Evolutionary conservation across 1,284 basidiomycete genomes (phyloP).

Genomic region (Leccinum cinnamomeum): DNA sequence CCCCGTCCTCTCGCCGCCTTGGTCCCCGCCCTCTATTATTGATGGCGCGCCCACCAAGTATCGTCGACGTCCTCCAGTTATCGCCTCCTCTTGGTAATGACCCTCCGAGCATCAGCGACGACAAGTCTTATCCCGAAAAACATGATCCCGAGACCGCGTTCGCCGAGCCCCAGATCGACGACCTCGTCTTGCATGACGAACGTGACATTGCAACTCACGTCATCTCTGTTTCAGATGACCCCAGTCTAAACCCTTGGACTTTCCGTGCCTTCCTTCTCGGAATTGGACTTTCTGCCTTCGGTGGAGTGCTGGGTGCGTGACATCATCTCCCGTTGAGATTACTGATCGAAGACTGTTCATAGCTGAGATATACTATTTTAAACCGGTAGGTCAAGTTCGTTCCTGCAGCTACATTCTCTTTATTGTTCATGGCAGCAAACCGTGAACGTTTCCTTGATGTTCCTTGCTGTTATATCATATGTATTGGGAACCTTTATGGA

Average conservation of each 20-base stretch:
- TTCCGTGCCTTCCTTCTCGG: conserved; percentile 58
- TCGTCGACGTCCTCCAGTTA: conserved; percentile 9
- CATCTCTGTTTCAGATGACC: conserved; percentile 55
- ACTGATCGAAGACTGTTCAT: conserved; percentile 6
- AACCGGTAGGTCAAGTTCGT: conserved; percentile 39
- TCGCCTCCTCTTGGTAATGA: not conserved
- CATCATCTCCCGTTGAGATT: not conserved
- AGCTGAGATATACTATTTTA: conserved; percentile 62
- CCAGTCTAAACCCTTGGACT: conserved; percentile 54
- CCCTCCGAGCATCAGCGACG: conserved; percentile 26
- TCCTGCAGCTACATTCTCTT: not conserved
- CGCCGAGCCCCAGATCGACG: conserved; percentile 20
- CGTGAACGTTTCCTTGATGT: conserved; percentile 48
- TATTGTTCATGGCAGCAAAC: conserved; percentile 38
- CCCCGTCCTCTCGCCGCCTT: not conserved
- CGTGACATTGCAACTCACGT: conserved; percentile 53
- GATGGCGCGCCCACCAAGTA: conserved; percentile 15
- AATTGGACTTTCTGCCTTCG: conserved; percentile 58
- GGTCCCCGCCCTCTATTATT: not conserved
- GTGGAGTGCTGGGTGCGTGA: conserved; percentile 46
- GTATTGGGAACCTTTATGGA: conserved; percentile 44
- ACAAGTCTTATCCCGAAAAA: conserved; percentile 35
- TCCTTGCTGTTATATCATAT: conserved; percentile 52
- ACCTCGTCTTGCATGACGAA: conserved; percentile 40
- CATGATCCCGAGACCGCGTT: conserved; percentile 37